Conservation (phyloP, 176 grass and related monocot species). For the Pontederia crassipes region DNA sequence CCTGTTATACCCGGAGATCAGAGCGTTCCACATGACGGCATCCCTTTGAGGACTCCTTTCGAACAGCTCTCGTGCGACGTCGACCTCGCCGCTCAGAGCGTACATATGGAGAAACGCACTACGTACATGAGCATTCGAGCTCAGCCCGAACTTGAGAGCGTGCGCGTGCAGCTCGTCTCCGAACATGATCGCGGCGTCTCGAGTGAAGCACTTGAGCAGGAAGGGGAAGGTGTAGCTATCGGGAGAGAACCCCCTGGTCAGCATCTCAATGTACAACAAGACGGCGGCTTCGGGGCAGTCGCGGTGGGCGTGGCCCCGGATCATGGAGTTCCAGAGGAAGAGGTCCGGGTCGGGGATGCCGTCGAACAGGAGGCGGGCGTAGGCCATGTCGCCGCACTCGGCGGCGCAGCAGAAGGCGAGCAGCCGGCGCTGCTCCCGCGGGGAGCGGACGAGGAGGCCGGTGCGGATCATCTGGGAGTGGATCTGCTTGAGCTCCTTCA, state of each 20-base stretch:
- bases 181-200: conserved; percentile 4
- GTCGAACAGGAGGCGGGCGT: conserved; percentile 47
- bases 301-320: conserved; percentile 5
- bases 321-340: conserved; percentile 13
- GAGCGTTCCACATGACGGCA: conserved; percentile 47
- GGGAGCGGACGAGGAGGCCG: conserved; percentile 2
- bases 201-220: conserved; percentile 48
- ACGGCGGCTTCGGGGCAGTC: conserved; percentile 22
- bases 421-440: conserved; percentile 4
- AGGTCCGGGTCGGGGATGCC: conserved; percentile 22
- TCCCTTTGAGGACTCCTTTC: conserved; percentile 17
- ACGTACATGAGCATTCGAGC: conserved; percentile 24
- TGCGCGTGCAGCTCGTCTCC: conserved; percentile 47
- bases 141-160: conserved; percentile 48
- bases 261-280: conserved; percentile 33
- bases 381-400: conserved; percentile 11
- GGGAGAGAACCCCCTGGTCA: conserved; percentile 39
- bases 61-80: conserved; percentile 32
- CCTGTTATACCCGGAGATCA: conserved; percentile 46
- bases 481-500: conserved; percentile 36
- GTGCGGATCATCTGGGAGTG: conserved; percentile 32
- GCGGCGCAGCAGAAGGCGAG: conserved; percentile 25
- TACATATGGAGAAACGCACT: conserved; percentile 53
- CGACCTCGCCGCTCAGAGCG: conserved; percentile 29
- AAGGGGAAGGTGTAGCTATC: conserved; percentile 57